Percentiles rank a stretch among this genome's conserved stretches.
These are phyloP conservation scores for Castanea mollissima DNA, from an alignment of 306 rosid genomes.

Conservation along the genomic window DNA sequence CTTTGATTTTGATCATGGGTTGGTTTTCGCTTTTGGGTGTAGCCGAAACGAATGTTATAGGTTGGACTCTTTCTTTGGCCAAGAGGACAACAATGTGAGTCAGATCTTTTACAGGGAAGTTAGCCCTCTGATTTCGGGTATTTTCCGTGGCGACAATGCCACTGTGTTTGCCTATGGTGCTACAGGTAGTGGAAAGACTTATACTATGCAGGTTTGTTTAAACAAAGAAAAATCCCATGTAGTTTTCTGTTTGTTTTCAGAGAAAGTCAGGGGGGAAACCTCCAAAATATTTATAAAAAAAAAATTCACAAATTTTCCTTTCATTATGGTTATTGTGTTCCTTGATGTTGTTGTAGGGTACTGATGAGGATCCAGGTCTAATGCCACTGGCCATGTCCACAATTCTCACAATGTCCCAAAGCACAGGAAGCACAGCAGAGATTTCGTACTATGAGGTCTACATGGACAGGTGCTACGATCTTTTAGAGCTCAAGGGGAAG, in stretches of 20 bases:
- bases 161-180: conserved; percentile 97
- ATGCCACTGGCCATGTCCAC: conserved; percentile 72
- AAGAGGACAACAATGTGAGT: conserved; percentile 67
- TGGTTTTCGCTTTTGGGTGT: conserved; percentile 1
- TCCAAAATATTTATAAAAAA: no score
- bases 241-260: not conserved
- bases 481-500: conserved; percentile 67
- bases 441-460: conserved; percentile 91
- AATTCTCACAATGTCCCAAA: conserved; percentile 55
- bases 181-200: conserved; percentile 95
- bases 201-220: conserved; percentile 80
- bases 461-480: conserved; percentile 87
- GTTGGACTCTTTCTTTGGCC: conserved; percentile 72
- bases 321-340: not conserved
- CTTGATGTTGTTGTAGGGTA: conserved; percentile 51
- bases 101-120: conserved; percentile 72
- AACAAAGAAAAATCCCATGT: not conserved
- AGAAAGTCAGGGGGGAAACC: not conserved
- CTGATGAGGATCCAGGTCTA: conserved; percentile 71
- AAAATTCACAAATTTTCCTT: not conserved
- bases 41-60: conserved; percentile 85
- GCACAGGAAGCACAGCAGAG: conserved; percentile 51
- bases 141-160: conserved; percentile 71
- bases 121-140: conserved; percentile 63
- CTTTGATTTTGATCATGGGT: not conserved